Evolutionary conservation across 2,329 filamentous ascomycete species (phyloP).

Genomic region (Bipolaris gigantea): DNA sequence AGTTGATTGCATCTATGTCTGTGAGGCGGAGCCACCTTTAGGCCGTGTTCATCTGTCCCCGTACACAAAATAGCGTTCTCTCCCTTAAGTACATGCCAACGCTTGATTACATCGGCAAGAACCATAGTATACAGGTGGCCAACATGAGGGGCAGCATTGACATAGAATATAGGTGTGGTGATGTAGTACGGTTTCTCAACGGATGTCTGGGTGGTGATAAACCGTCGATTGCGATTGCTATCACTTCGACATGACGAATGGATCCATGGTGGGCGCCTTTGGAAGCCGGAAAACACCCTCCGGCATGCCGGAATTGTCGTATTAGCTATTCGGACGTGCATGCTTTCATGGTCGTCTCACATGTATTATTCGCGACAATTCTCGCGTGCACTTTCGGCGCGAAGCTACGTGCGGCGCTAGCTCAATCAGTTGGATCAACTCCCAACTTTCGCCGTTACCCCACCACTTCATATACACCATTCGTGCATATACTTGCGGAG

Average conservation of each 20-base stretch:
- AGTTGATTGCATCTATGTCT: neutral
- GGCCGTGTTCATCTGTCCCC: slow-evolving; percentile 94
- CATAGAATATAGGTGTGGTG: slow-evolving; percentile 97
- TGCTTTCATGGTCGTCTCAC: slow-evolving; percentile 27
- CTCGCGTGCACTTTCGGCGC: slow-evolving; percentile 22
- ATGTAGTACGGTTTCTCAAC: slow-evolving; percentile 82
- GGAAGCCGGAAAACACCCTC: slow-evolving; percentile 17
- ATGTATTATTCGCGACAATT: slow-evolving; percentile 12
- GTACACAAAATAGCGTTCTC: slow-evolving; percentile 75
- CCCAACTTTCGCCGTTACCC: neutral
- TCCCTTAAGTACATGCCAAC: slow-evolving; percentile 81
- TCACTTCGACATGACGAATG: slow-evolving; percentile 27
- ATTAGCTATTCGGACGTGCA: slow-evolving; percentile 33
- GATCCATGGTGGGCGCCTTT: slow-evolving; percentile 25
- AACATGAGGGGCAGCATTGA: slow-evolving; percentile 94
- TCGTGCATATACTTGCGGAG: too few species aligned
- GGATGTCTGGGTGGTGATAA: slow-evolving; percentile 23
- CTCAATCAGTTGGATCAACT: neutral
- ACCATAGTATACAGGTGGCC: slow-evolving; percentile 95
- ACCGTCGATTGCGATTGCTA: slow-evolving; percentile 21
- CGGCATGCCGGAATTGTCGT: slow-evolving; percentile 23
- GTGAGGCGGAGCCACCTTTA: slow-evolving; percentile 62
- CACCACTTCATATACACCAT: neutral
- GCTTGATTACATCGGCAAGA: slow-evolving; percentile 85
- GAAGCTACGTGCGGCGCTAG: slow-evolving; percentile 17